A percentile compares a stretch with the other conserved stretches of the same genome.
Conservation (phyloP, 1,284 basidiomycete species). For the Rhodotorula sp. region DNA sequence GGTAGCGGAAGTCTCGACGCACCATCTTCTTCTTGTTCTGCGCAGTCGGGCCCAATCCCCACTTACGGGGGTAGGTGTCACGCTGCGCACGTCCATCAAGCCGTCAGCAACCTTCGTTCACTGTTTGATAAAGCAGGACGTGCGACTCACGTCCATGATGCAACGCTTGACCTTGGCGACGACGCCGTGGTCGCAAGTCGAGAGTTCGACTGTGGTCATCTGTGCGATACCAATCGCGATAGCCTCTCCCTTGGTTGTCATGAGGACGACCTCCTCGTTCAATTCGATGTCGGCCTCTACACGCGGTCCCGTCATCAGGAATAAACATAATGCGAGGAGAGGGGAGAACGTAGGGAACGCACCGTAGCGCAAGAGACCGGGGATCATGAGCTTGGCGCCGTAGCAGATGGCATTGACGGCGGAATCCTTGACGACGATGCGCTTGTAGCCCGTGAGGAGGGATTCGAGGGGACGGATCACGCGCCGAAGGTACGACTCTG, state of each 20-base stretch:
- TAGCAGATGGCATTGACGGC: constrained; percentile 99
- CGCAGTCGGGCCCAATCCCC: constrained; percentile 96
- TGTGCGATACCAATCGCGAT: constrained; percentile 84
- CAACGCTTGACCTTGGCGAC: constrained; percentile 99
- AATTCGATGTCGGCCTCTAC: constrained; percentile 86
- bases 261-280: constrained; percentile 96
- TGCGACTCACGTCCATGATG: constrained; percentile 68
- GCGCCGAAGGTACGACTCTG: constrained; percentile 93
- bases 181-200: constrained; percentile 97
- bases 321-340: background rate
- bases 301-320: background rate
- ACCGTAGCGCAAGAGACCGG: constrained; percentile 86
- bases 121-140: background rate
- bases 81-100: constrained; percentile 59
- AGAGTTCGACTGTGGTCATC: constrained; percentile 98
- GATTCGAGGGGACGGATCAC: constrained; percentile 94
- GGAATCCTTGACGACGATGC: constrained; percentile 98
- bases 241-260: constrained; percentile 99
- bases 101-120: background rate
- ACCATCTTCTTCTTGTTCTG: constrained; percentile 88
- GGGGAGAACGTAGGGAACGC: constrained; percentile 26
- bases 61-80: constrained; percentile 94
- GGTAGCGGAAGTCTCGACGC: constrained; percentile 39
- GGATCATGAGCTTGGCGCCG: constrained; percentile 99
- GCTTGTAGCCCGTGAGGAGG: constrained; percentile 92